Conservation (phyloP, 495 filamentous ascomycete genomes). For the Haplographium delicatum region DNA sequence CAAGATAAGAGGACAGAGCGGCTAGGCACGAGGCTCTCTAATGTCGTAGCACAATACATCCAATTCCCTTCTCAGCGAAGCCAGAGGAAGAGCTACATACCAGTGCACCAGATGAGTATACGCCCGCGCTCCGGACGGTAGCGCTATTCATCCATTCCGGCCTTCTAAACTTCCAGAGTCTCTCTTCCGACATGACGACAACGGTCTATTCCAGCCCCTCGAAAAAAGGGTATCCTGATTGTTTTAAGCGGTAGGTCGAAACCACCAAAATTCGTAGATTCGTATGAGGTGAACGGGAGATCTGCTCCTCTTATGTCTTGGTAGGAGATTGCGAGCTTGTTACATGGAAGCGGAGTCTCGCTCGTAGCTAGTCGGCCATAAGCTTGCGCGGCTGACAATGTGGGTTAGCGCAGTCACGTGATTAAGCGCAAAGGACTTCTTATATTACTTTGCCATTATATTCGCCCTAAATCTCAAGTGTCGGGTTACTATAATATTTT, state of each 20-base stretch:
- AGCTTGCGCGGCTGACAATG: background rate
- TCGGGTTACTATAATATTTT: too few species aligned
- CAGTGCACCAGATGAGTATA: constrained; percentile 81
- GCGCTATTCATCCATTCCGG: constrained; percentile 89
- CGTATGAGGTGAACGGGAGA: background rate
- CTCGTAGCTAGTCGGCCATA: background rate
- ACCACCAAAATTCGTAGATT: too few species aligned
- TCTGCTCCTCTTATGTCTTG: too few species aligned
- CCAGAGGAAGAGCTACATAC: constrained; percentile 45
- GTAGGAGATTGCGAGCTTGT: background rate
- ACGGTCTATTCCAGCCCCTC: too few species aligned
- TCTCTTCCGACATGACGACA: constrained; percentile 50
- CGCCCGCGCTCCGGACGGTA: constrained; percentile 72
- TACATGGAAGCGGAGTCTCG: background rate
- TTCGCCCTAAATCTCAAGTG: too few species aligned
- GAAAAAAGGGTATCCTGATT: too few species aligned
- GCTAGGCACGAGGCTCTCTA: background rate
- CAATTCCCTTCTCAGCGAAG: too few species aligned
- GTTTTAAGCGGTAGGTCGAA: too few species aligned
- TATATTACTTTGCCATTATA: too few species aligned
- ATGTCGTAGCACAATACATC: too few species aligned
- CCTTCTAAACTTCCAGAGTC: constrained; percentile 73
- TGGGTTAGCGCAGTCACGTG: constrained; percentile 2
- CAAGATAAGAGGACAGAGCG: background rate
- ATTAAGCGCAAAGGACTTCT: too few species aligned